Base-by-base conservation (phyloP, 257 asterid species). In the Jacaranda mimosifolia region DNA sequence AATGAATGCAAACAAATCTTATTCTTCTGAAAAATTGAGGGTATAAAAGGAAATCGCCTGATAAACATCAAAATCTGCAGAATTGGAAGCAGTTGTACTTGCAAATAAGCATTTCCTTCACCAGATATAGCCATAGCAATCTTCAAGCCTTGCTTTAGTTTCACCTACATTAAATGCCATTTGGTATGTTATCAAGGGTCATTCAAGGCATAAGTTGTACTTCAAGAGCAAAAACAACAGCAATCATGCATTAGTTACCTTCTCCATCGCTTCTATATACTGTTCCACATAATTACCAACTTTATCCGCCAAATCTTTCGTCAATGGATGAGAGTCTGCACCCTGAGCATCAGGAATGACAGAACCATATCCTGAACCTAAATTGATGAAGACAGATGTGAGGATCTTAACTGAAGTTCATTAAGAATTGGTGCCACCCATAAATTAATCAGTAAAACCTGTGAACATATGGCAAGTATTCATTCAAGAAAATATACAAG, bases 291-390 rank as follows among this genome's bases (percentile, higher is more conserved):
- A 83, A 53, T 67, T 81, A 62, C 94, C 96, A 52, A 93, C 96
- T 86, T 81, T 89, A 18, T 89, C 96, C 68, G 94, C 98, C 83
- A 93, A 73, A 10, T 89, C 86, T 80, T 82, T 89, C 32, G 97
- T 87, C 74, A 75, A 83, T 71, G 88, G 82, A 81, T 96, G 97
- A 79, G 95, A 90, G 83, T 88, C 97, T 58, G 85, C 97, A 77
- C 73, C 88, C 72, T 73, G 86, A 10, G 91, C 89, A 81, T 91
- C 97, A 70, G 99, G 99, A 79, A 96, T 83, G 42, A 89, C 32
- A 43, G 98, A 93, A 79, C 98, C 97, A 89, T 93, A 96, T 73
- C 99, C 99, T 58, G 89, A 89, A 79, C 83, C 97, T 96, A 85
- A 75, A 81, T 69, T 53, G 67, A 59, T 49, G 35, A 62, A 76